Conservation (phyloP, 2,329 filamentous ascomycete genomes). For the Botrytis elliptica region DNA sequence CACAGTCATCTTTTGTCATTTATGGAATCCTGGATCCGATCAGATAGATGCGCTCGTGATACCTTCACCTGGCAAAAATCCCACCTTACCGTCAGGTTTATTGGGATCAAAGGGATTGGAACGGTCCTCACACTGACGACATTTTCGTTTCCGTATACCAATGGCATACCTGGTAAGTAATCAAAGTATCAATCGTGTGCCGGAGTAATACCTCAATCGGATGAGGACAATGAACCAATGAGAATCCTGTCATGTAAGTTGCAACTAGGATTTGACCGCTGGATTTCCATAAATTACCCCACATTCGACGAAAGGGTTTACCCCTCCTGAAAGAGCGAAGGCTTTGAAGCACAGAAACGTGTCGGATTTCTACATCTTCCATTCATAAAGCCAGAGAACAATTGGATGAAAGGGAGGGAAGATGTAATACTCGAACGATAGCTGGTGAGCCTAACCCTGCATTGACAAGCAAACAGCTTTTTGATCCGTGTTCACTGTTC, state of each 20-base stretch:
- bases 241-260: background rate
- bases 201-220: slow-evolving; percentile 3
- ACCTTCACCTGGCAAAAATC: background rate
- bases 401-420: background rate
- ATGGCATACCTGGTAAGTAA: background rate
- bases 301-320: background rate
- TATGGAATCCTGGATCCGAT: background rate
- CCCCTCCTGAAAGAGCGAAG: background rate
- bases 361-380: slow-evolving; percentile 1
- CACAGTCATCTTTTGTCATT: background rate
- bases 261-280: background rate
- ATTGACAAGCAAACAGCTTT: slow-evolving; percentile 1
- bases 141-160: background rate
- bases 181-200: background rate
- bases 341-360: background rate
- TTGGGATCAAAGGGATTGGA: background rate
- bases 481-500: background rate
- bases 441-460: background rate
- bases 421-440: background rate
- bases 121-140: background rate
- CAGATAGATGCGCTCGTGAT: background rate
- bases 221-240: background rate
- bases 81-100: background rate
- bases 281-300: background rate
- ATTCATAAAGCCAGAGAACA: background rate